A percentile compares a stretch with the other conserved stretches of the same genome.
phyloP scores from a whole-genome alignment of 2,329 filamentous ascomycete genomes.

The Magnaporthiopsis incrustans region DNA sequence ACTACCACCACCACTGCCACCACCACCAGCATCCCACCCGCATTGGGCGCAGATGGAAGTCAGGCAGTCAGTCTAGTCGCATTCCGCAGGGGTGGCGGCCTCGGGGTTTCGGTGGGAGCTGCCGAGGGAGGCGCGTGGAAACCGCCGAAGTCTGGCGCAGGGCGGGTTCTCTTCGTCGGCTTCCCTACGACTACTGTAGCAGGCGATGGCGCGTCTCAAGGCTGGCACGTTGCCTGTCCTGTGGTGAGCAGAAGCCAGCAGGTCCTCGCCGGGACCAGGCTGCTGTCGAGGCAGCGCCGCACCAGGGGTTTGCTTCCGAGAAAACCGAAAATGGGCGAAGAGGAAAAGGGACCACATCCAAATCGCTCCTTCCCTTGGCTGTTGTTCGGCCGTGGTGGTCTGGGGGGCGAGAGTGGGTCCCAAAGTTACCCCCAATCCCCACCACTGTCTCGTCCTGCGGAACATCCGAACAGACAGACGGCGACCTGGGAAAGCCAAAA shows the following conservation, averaged over 20 bases:
- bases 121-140: neutral
- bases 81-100: no score
- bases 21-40: neutral
- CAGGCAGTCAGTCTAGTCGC: neutral
- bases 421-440: neutral
- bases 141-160: no score
- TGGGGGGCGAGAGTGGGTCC: neutral
- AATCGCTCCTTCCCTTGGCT: neutral
- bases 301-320: neutral
- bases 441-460: neutral
- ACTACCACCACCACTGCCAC: neutral
- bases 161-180: neutral
- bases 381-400: neutral
- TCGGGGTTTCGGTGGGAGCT: neutral
- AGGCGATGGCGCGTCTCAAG: neutral
- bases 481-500: neutral
- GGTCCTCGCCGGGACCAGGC: neutral
- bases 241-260: no score
- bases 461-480: neutral
- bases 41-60: neutral
- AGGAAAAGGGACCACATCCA: neutral
- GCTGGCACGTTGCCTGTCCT: no score
- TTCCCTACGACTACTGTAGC: neutral
- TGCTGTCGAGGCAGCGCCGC: neutral
- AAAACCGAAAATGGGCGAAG: neutral